phyloP scores from a whole-genome alignment of 495 filamentous ascomycete species.

The Xylaria acuta region DNA sequence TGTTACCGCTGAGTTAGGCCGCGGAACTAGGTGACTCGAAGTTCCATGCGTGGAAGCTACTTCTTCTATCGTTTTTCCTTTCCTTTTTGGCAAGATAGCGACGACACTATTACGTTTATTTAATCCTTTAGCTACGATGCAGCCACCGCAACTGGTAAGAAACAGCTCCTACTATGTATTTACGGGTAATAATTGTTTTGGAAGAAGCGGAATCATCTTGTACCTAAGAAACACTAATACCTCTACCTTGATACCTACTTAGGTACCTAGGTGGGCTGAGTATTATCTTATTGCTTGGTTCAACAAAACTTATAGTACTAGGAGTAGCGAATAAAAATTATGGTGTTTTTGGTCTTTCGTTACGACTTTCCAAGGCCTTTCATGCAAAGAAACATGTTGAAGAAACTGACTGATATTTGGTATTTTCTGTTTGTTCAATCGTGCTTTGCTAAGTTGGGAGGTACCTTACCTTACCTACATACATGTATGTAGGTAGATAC shows the following conservation, averaged over 20 bases:
- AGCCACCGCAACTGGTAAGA: neutral
- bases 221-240: no score
- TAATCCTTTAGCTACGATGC: neutral
- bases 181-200: neutral
- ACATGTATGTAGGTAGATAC: no score
- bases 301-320: neutral
- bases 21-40: conserved; percentile 4
- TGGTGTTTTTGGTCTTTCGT: neutral
- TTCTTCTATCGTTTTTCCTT: no score
- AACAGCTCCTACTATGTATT: neutral
- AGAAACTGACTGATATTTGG: neutral
- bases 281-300: neutral
- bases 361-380: neutral
- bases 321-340: neutral
- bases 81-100: neutral
- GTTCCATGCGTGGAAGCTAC: neutral
- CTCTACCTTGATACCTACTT: no score
- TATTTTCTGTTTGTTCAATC: neutral
- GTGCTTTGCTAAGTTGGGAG: neutral
- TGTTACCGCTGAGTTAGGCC: conserved; percentile 1
- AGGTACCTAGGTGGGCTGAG: no score
- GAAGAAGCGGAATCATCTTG: neutral
- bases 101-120: neutral
- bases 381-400: neutral
- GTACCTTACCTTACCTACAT: no score